Evolutionary conservation across 768 basidiomycete species (phyloP).

Genomic region (Leccinum rimulosum): DNA sequence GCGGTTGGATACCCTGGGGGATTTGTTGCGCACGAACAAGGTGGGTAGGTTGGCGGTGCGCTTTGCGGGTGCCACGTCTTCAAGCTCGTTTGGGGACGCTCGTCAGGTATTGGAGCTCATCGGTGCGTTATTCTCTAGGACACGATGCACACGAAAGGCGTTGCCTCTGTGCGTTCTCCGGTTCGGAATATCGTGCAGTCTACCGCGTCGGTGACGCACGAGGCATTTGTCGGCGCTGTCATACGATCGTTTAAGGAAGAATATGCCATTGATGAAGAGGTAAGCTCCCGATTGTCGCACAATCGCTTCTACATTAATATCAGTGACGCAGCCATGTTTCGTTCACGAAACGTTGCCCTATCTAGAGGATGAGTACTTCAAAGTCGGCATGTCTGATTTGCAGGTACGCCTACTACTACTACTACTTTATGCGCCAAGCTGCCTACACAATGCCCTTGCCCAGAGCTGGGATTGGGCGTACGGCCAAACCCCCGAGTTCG

Average conservation of each 20-base stretch:
- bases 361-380: constrained; percentile 56
- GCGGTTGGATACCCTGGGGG: constrained; percentile 64
- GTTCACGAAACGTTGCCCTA: constrained; percentile 48
- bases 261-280: constrained; percentile 45
- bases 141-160: constrained; percentile 79
- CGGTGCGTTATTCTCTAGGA: constrained; percentile 43
- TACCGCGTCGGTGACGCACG: constrained; percentile 54
- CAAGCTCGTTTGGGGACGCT: not conserved
- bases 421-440: not conserved
- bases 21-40: constrained; percentile 65
- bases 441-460: not conserved
- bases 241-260: constrained; percentile 61
- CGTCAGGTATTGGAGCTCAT: not conserved
- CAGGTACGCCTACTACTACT: constrained; percentile 41
- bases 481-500: constrained; percentile 94
- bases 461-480: constrained; percentile 93
- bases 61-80: not conserved
- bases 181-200: constrained; percentile 78
- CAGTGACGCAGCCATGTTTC: constrained; percentile 34
- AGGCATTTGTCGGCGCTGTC: constrained; percentile 67
- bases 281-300: not conserved
- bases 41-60: constrained; percentile 42
- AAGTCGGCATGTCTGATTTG: constrained; percentile 69
- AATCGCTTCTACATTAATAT: not conserved
- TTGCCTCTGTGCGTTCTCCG: constrained; percentile 89